Evolutionary conservation across 306 rosid species (phyloP), one percentile per base, ranked within the genome.

Genomic region (Quercus rubra): DNA sequence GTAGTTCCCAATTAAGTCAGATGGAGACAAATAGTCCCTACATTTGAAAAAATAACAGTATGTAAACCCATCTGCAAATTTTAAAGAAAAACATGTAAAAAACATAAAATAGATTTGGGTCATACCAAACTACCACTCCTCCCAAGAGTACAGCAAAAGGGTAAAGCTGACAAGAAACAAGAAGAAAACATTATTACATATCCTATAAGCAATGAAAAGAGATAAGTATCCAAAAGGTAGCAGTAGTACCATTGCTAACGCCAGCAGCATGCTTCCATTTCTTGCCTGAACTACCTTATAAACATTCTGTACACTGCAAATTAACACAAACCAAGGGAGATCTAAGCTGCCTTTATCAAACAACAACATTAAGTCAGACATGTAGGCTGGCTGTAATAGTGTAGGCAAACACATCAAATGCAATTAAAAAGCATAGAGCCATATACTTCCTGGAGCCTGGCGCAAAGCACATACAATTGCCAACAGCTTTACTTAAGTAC

Each of bases 21-120:
- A 89, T 54, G 98, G 96, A 82, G 98, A 96, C 86, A 93, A 87
- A 81, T 88, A 88, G 80, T 92, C 90, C 99, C 99, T 93, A 85
- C 82, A 81, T 31, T 57, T 82, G 75, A 78, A 46, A 38, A 21
- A 43, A 27, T 30, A 25, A 59, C 28, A 63, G 33, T 63, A 55
- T 61, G 81, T 51, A 76, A 38, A 46, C 63, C 71, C 19, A 58
- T 25, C 74, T 55, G 54, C 28, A 78, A 46, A 54, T 70, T 63
- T 54, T 72, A 74, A 77, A 69, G 57, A 74, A 74, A 55, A 71
- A n/a, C 2, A 55, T 30, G 17, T 67, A 67, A 18, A 30, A 38
- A 59, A 9, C 2, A 21, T 73, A 55, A 15, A 5, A 49, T 57
- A 83, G 6, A 46, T 75, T 83, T n/a, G 73, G 62, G 80, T 87